Base-by-base conservation (phyloP, 179 eudicot species). In the Gypsophila paniculata region DNA sequence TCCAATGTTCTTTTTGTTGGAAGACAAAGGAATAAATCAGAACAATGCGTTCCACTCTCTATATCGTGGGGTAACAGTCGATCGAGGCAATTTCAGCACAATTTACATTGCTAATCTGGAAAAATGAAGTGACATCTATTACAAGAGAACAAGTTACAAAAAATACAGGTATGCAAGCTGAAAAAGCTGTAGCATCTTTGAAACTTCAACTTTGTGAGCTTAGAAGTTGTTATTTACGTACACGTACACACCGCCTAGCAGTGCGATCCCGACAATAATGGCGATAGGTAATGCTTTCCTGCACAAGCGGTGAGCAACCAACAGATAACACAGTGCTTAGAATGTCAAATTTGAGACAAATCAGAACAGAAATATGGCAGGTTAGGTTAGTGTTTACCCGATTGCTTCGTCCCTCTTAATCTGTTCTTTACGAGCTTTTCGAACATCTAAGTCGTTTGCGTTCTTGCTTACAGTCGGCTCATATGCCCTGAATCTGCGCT, bases 251-350 rank as follows among this genome's bases (percentile, higher is more conserved):
- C 76, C 99, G 66, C 79, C 87, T 5, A 94, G 88, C 9, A 87
- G 86, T 52, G 85, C 91, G 48, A 75, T 84, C 51, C 99, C 99
- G 32, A 88, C 85, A 19, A 76, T 89, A 38, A 88, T 81, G 34
- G 90, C 97, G 32, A 89, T 82, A 3, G 99, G 99, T 86, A 94
- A 78, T 65, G 92, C 96, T 72, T 77, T 69, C 78, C 99, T 93
- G 93, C 79, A 76, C 32, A 11, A 44, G 18, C 22, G 8, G 26
- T 11, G 53, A 44, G 21, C 29, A 21, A 64, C 34, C 23, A n/a
- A 6, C 25, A 61, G 19, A 42, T 54, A 8, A 71, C 18, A 57
- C 1, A 36, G 14, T 68, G 36, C 4, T 17, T 6, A 17, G 15
- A n/a, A 32, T 39, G 32, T 54, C 42, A 8, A 60, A 53, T 21